phyloP scores from a whole-genome alignment of 306 rosid species.

The Comarum palustre region DNA sequence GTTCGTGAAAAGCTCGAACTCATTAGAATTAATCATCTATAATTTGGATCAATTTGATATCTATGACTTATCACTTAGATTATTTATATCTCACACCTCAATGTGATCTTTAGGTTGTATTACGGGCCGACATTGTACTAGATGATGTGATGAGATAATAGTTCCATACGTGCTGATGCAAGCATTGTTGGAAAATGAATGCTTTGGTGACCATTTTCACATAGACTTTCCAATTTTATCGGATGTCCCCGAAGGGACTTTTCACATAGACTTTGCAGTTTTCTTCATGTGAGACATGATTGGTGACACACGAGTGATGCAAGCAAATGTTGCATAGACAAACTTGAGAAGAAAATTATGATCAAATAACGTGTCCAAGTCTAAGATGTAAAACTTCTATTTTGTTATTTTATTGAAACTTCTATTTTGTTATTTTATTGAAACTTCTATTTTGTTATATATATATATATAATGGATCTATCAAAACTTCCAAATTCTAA shows the following conservation, averaged over 20 bases:
- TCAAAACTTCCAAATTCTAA: no score
- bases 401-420: background rate
- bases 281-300: background rate
- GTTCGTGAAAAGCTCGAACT: background rate
- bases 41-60: background rate
- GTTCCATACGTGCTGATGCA: background rate
- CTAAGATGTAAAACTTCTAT: background rate
- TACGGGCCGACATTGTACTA: background rate
- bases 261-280: background rate
- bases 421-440: no score
- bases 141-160: background rate
- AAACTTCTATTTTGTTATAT: no score
- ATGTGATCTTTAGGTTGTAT: background rate
- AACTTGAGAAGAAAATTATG: background rate
- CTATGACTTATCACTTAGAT: background rate
- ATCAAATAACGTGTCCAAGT: background rate
- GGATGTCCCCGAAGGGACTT: no score
- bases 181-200: background rate
- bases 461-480: no score
- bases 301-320: slow-evolving; percentile 3
- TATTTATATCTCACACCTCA: background rate
- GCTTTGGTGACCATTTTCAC: background rate
- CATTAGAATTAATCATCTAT: background rate
- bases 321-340: background rate
- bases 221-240: background rate